Evolutionary conservation across 306 rosid genomes (phyloP), one percentile per base, ranked within the genome.

Genomic region (Prunus armeniaca): DNA sequence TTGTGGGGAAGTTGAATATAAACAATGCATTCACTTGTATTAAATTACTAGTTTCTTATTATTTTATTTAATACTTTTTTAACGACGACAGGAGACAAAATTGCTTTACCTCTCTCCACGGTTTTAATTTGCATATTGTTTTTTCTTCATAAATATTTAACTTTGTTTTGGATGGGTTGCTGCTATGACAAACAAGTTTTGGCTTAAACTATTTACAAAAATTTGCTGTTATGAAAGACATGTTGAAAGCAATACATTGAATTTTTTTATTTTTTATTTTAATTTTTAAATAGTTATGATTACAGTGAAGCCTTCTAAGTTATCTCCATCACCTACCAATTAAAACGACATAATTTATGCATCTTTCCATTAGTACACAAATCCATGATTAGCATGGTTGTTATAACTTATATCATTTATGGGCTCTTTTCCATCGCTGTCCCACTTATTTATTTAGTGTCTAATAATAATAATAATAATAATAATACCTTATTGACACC

Each of bases 261-360:
- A 0, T 25, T 25, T 27, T 27, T 27, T 2, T 27, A 2, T 27
- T 27, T 27, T 27, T 2, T 1, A 57, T 45, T 52, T 2, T 15
- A 2, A 6, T 8, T 0, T 7, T 0, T 2, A 24, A 56, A 47
- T 5, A 12, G 71, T 54, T 69, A 87, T 83, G 73, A 85, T 85
- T 66, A 79, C 43, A 50, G 4, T 18, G 76, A 71, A 78, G 79
- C 71, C 81, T 83, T 77, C 84, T 34, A 85, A 85, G 86, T 75
- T 57, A 74, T 84, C 69, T 56, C 65, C 79, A 50, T 56, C 86
- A 87, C 93, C 93, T 57, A 82, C 88, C 89, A 81, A 84, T 80
- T 84, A 91, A 87, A 91, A 81, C 54, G 96, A 84, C 96, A 79
- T 85, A 64, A 81, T 83, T 79, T 69, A 34, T 45, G 45, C 38